Percentiles rank a stretch among this genome's conserved stretches.
Conservation (phyloP, 2,329 filamentous ascomycete species). For the Fusarium kyushuense region DNA sequence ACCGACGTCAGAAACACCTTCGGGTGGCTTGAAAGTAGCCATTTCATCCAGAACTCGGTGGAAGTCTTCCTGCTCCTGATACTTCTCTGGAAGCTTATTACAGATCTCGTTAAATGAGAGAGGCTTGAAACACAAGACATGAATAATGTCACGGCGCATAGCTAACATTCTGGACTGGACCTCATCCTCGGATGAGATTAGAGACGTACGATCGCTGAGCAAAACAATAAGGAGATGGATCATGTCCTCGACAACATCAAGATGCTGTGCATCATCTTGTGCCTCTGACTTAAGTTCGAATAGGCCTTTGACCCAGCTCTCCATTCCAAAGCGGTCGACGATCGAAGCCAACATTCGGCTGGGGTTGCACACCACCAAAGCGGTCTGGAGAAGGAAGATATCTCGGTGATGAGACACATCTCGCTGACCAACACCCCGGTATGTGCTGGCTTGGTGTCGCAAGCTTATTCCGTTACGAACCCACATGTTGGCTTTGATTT, state of each 20-base stretch:
- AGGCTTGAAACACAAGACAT: constrained; percentile 96
- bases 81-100: constrained; percentile 85
- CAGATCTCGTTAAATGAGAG: constrained; percentile 94
- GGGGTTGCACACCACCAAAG: constrained; percentile 86
- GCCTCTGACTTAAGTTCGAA: constrained; percentile 79
- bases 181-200: constrained; percentile 77
- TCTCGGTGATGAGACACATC: constrained; percentile 96
- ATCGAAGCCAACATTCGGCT: constrained; percentile 88
- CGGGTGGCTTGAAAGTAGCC: constrained; percentile 88
- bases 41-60: constrained; percentile 86
- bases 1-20: constrained; percentile 91
- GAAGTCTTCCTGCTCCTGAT: constrained; percentile 90
- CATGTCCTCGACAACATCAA: constrained; percentile 96
- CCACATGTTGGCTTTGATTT: constrained; percentile 99
- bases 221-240: constrained; percentile 92
- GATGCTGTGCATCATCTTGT: constrained; percentile 87
- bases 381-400: constrained; percentile 92
- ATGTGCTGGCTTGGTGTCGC: constrained; percentile 93
- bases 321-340: constrained; percentile 90
- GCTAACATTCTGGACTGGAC: constrained; percentile 73
- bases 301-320: constrained; percentile 85
- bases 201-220: constrained; percentile 86
- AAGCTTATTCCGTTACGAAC: constrained; percentile 97
- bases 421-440: constrained; percentile 87
- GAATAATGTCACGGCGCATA: constrained; percentile 89